phyloP scores from a whole-genome alignment of 139 green algal genomes.

The Picochlorum sp. region DNA sequence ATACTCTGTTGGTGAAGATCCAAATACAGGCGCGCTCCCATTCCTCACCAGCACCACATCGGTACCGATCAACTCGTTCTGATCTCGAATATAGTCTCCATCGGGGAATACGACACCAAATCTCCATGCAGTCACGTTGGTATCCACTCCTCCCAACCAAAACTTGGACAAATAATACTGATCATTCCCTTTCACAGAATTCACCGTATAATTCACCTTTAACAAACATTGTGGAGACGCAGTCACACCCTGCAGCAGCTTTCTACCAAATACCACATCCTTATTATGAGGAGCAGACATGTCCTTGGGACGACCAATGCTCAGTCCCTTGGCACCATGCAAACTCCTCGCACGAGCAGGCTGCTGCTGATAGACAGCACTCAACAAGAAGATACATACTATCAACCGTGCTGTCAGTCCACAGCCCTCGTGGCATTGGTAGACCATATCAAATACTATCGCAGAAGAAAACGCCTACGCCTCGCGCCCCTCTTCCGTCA shows the following conservation, averaged over 20 bases:
- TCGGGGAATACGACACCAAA: constrained; percentile 49
- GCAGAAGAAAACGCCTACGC: too few species aligned
- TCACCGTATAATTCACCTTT: not conserved
- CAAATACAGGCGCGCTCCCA: not conserved
- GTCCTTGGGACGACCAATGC: too few species aligned
- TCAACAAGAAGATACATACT: too few species aligned
- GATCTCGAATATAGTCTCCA: constrained; percentile 10
- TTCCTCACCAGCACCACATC: not conserved
- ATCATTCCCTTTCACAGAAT: not conserved
- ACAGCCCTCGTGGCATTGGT: too few species aligned
- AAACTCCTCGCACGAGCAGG: too few species aligned
- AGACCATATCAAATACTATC: too few species aligned
- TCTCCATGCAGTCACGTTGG: constrained; percentile 32
- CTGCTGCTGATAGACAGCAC: too few species aligned
- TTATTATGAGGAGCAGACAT: too few species aligned
- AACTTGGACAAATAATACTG: not conserved
- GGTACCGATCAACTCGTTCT: constrained; percentile 12
- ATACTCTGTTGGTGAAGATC: not conserved
- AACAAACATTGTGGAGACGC: not conserved
- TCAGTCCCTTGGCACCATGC: too few species aligned
- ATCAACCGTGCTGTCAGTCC: too few species aligned
- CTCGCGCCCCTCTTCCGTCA: too few species aligned
- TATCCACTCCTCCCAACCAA: not conserved
- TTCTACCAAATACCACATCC: not conserved
- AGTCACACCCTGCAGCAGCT: not conserved